phyloP scores from a whole-genome alignment of 768 basidiomycete genomes.

The Strobilomyces dryophilus region DNA sequence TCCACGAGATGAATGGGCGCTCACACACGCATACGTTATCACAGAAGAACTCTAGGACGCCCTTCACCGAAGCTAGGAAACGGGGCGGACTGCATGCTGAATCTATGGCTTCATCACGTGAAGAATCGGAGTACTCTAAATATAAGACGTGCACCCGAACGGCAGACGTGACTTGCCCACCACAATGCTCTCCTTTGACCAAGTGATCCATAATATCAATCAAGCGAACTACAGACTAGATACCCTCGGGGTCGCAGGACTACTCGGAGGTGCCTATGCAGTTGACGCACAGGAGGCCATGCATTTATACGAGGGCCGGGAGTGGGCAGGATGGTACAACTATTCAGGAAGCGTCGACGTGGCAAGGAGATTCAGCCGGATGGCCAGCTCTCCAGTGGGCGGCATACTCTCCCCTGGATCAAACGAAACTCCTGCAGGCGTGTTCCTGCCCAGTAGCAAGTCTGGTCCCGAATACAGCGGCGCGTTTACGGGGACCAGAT shows the following conservation, averaged over 20 bases:
- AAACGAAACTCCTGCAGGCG: conserved; percentile 21
- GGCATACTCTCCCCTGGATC: conserved; percentile 31
- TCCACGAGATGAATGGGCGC: not conserved
- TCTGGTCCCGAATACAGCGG: conserved; percentile 65
- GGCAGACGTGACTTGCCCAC: not conserved
- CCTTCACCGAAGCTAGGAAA: not conserved
- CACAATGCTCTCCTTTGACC: conserved; percentile 14
- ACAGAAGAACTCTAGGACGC: not conserved
- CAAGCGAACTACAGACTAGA: conserved; percentile 21
- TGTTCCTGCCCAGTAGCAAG: conserved; percentile 26
- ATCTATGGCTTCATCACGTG: not conserved
- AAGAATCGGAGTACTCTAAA: not conserved
- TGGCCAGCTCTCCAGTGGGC: conserved; percentile 25
- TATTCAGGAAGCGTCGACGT: conserved; percentile 30
- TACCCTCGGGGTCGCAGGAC: conserved; percentile 27
- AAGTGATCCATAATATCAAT: conserved; percentile 12
- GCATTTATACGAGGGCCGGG: conserved; percentile 28
- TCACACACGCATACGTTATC: not conserved
- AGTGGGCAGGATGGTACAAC: conserved; percentile 36
- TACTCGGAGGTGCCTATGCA: conserved; percentile 35
- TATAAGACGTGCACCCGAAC: conserved; percentile 8
- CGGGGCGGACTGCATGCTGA: not conserved
- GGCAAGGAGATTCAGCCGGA: conserved; percentile 30
- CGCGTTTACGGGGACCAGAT: conserved; percentile 59
- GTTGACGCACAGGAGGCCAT: too few species aligned